Evolutionary conservation across 2,329 filamentous ascomycete species (phyloP).

Genomic region (Cryoendolithus antarcticus): DNA sequence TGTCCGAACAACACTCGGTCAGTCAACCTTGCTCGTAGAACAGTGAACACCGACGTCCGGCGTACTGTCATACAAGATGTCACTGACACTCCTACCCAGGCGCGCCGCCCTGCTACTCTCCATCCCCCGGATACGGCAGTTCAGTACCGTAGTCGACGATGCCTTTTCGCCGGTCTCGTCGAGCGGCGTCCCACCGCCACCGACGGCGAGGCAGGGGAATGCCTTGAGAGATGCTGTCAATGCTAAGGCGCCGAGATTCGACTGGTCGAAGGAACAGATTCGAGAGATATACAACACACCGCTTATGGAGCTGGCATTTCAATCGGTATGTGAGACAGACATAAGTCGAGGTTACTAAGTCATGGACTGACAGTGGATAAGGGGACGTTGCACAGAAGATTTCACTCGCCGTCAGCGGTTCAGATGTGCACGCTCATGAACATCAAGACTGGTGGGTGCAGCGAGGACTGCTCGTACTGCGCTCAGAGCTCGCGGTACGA

Average conservation of each 20-base stretch:
- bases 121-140: constrained; percentile 6
- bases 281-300: constrained; percentile 70
- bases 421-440: constrained; percentile 94
- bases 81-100: constrained; percentile 12
- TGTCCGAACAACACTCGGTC: no score
- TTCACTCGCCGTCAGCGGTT: constrained; percentile 71
- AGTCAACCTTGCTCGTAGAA: no score
- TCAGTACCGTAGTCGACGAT: constrained; percentile 26
- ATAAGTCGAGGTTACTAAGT: neutral
- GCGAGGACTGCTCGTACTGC: constrained; percentile 87
- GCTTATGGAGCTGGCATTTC: constrained; percentile 54
- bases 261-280: constrained; percentile 76
- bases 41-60: no score
- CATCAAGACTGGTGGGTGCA: constrained; percentile 89
- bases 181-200: constrained; percentile 12
- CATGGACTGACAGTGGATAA: constrained; percentile 23
- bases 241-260: constrained; percentile 50
- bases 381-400: constrained; percentile 68
- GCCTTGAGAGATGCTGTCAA: constrained; percentile 42
- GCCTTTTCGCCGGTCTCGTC: constrained; percentile 17
- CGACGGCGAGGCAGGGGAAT: constrained; percentile 12
- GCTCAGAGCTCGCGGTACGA: constrained; percentile 73
- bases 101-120: constrained; percentile 3
- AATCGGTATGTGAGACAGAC: constrained; percentile 13
- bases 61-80: constrained; percentile 8